phyloP scores from a whole-genome alignment of 2,329 filamentous ascomycete species.

The Arthrinium phaeospermum region DNA sequence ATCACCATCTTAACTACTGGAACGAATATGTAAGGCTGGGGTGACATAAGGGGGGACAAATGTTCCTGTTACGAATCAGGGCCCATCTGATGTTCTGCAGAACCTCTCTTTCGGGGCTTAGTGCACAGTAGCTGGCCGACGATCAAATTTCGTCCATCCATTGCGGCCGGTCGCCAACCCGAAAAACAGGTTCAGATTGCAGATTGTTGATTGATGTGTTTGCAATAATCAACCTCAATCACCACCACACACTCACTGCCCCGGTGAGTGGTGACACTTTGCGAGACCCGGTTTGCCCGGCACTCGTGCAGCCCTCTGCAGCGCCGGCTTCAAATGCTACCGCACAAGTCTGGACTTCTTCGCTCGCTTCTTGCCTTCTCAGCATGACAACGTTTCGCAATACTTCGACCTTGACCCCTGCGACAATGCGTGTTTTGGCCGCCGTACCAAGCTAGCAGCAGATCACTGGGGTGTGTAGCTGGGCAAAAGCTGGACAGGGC shows the following conservation, averaged over 20 bases:
- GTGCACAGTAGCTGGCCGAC: constrained; percentile 7
- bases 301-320: neutral
- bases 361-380: neutral
- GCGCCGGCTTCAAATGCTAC: neutral
- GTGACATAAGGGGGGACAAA: neutral
- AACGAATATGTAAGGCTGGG: constrained; percentile 14
- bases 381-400: constrained; percentile 16
- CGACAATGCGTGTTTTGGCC: constrained; percentile 17
- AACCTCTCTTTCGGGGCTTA: constrained; percentile 13
- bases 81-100: constrained; percentile 15
- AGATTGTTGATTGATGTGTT: neutral
- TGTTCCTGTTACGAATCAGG: constrained; percentile 7
- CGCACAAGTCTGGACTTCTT: neutral
- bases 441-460: constrained; percentile 15
- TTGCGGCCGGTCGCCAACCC: neutral
- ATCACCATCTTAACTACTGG: constrained; percentile 16
- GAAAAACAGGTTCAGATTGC: neutral
- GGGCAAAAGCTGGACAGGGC: neutral
- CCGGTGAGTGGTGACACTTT: neutral
- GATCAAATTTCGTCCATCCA: neutral
- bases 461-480: neutral
- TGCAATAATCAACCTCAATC: neutral
- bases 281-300: neutral
- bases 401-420: constrained; percentile 17
- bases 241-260: neutral